A percentile compares a stretch with the other conserved stretches of the same genome.
These are phyloP conservation scores for Neoboletus magnificus DNA, from an alignment of 768 basidiomycete species.

Conservation along the genomic window DNA sequence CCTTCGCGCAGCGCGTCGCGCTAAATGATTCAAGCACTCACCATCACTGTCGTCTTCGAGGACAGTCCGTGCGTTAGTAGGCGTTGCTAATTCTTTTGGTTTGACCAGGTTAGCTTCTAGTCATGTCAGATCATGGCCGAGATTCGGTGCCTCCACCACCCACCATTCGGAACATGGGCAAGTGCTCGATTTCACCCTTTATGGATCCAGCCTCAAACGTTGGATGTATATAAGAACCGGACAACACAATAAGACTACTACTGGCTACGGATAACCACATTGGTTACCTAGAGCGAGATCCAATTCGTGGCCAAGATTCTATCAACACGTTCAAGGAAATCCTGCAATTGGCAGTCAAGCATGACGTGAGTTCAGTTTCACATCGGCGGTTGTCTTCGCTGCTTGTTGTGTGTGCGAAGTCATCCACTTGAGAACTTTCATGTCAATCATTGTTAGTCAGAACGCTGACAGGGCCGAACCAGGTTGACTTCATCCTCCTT, in stretches of 20 bases:
- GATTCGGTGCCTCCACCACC: conserved; percentile 32
- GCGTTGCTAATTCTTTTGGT: background rate
- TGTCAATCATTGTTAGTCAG: background rate
- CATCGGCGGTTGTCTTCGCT: background rate
- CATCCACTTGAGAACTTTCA: background rate
- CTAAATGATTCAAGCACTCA: background rate
- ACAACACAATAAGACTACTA: conserved; percentile 76
- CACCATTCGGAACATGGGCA: conserved; percentile 39
- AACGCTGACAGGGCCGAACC: conserved; percentile 2
- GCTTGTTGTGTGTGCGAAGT: background rate
- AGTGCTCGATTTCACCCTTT: conserved; percentile 18
- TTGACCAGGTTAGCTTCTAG: background rate
- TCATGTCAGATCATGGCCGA: conserved; percentile 27
- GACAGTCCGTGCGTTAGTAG: background rate
- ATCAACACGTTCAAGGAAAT: conserved; percentile 96
- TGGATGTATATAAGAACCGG: conserved; percentile 38
- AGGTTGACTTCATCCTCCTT: conserved; percentile 96
- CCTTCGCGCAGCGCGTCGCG: conserved; percentile 4
- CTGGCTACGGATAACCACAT: conserved; percentile 97
- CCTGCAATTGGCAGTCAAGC: conserved; percentile 82
- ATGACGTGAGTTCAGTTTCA: conserved; percentile 58
- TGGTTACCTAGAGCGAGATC: conserved; percentile 92
- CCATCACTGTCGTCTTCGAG: background rate
- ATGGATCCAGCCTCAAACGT: background rate
- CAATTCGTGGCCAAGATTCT: conserved; percentile 90